These are phyloP conservation scores for Hypomyces rosellus DNA, from an alignment of 2,329 filamentous ascomycete genomes.

Conservation along the genomic window DNA sequence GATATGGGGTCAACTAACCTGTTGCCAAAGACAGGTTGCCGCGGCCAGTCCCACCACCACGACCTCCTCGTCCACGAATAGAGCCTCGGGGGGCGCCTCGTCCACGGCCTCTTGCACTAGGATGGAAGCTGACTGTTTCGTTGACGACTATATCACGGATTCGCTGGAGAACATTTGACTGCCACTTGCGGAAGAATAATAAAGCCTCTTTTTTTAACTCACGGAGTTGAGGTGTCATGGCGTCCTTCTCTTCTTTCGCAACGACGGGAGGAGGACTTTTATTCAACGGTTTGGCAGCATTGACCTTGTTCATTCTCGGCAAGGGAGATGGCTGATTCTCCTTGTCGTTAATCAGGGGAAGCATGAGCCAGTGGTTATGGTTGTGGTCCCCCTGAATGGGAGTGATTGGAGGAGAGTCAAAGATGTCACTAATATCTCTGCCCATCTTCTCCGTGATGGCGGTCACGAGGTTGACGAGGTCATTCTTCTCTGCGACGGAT, in stretches of 20 bases:
- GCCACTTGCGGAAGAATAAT: conserved; percentile 74
- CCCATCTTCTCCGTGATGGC: conserved; percentile 51
- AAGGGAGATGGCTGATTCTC: conserved; percentile 15
- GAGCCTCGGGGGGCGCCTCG: conserved; percentile 23
- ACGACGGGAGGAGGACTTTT: conserved; percentile 24
- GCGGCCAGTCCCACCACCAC: conserved; percentile 24
- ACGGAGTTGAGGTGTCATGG: conserved; percentile 42
- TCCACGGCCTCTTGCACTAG: conserved; percentile 28
- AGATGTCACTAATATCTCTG: conserved; percentile 44
- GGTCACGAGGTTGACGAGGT: conserved; percentile 45
- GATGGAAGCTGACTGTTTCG: conserved; percentile 25
- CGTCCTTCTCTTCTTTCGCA: conserved; percentile 26
- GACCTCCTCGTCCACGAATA: conserved; percentile 23
- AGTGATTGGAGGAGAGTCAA: conserved; percentile 39
- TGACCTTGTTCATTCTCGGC: conserved; percentile 2
- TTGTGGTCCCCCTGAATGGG: conserved; percentile 24
- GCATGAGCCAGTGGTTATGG: conserved; percentile 28
- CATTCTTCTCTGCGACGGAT: conserved; percentile 41
- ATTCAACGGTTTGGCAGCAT: conserved; percentile 17
- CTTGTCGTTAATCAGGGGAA: conserved; percentile 26
- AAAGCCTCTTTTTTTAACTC: conserved; percentile 66
- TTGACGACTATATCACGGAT: conserved; percentile 61
- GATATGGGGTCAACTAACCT: conserved; percentile 24
- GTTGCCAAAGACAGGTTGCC: conserved; percentile 25
- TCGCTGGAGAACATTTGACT: conserved; percentile 60